Evolutionary conservation across 2,329 filamentous ascomycete species (phyloP).

Genomic region (Talaromyces marneffei): DNA sequence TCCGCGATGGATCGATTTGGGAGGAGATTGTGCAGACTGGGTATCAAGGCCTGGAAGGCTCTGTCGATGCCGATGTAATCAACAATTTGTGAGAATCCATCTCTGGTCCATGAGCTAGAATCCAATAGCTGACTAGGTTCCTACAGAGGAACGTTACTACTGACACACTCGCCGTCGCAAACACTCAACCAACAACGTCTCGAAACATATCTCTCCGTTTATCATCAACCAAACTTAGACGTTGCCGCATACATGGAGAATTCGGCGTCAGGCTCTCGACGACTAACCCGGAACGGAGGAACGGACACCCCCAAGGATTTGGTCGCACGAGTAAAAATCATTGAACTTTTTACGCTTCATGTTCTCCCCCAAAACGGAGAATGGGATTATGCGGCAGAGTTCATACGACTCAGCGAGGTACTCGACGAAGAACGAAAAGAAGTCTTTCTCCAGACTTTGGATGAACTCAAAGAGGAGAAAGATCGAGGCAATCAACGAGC

Average conservation of each 20-base stretch:
- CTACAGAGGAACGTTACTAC: conserved; percentile 72
- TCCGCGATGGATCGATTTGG: conserved; percentile 88
- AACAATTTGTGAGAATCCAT: conserved; percentile 41
- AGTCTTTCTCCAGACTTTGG: conserved; percentile 77
- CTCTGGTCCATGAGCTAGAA: neutral
- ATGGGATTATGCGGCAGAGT: conserved; percentile 92
- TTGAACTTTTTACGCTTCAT: conserved; percentile 92
- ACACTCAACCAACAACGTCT: conserved; percentile 77
- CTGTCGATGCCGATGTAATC: conserved; percentile 91
- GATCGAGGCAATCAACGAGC: conserved; percentile 62
- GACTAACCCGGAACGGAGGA: conserved; percentile 48
- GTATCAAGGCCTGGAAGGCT: conserved; percentile 80
- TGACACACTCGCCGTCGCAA: conserved; percentile 85
- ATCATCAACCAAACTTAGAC: conserved; percentile 67
- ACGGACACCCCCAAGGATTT: conserved; percentile 80
- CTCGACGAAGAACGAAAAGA: conserved; percentile 89
- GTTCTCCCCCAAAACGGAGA: conserved; percentile 89
- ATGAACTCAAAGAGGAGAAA: conserved; percentile 78
- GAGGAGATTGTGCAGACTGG: conserved; percentile 83
- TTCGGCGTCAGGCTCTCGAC: conserved; percentile 27
- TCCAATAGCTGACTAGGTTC: neutral
- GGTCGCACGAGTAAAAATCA: conserved; percentile 77
- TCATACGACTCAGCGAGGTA: conserved; percentile 78
- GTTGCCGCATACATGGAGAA: conserved; percentile 56
- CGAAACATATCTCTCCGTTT: conserved; percentile 80